Evolutionary conservation across 306 rosid genomes (phyloP), one percentile per base, ranked within the genome.

Genomic region (Rosa multiflora): DNA sequence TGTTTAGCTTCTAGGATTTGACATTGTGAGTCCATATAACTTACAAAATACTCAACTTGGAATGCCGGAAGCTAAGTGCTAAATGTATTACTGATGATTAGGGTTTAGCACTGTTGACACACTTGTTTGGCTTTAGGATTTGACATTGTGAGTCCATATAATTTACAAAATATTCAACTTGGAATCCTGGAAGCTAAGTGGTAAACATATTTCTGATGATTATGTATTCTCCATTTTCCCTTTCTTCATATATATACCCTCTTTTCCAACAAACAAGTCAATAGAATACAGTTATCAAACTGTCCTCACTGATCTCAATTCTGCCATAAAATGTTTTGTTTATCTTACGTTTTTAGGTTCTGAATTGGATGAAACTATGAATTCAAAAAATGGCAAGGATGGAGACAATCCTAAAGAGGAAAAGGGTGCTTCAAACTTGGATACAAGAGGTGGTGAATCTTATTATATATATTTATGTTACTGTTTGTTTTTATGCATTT

Each of bases 361-460:
- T 48, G 73, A 81, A 18, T 20, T 82, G 68, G 90, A 87, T 20
- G 87, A 88, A 62, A 69, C 73, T 13, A 7, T 37, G 1, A 79
- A 81, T 80, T 70, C 84, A 56, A 78, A 83, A 68, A 78, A 43
- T 81, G 88, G 84, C 6, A 56, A 79, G 67, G 92, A 84, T 18
- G 70, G 58, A 66, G 78, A 0, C 61, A 43, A 44, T 81, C 59
- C 81, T 72, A 84, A 21, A 61, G 83, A 76, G n/a, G 90, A 82
- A 81, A 90, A 90, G 49, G 69, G 76, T 71, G 82, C 87, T 84
- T 81, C 88, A 75, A 83, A 79, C 78, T 78, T 32, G 70, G 89
- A 85, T 81, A 86, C 75, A 83, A 87, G 72, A 87, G 99, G 99
- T 95, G 73, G 76, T 23, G 15, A 73, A 44, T 82, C n/a, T 64